Evolutionary conservation across 129 eudicot species (phyloP), one percentile per base, ranked within the genome.

Genomic region (Ambrosia artemisiifolia): DNA sequence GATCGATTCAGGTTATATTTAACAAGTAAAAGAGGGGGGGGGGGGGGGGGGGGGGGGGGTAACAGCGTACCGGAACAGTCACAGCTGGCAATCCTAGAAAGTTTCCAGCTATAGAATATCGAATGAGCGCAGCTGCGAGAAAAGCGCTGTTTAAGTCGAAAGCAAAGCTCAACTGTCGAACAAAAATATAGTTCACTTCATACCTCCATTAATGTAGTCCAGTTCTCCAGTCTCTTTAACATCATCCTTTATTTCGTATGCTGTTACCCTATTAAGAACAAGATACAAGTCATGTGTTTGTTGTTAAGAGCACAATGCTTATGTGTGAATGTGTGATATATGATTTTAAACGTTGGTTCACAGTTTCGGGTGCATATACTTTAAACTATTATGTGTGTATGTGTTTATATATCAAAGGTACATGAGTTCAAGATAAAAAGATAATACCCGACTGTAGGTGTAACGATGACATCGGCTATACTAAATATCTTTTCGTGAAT

Each of bases 121-220:
- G 85, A 30, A 91, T 90, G 13, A 95, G 83, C 70, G 97, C 91
- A 80, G 96, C 97, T 95, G 85, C 44, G 55, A 72, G 53, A 71
- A 47, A 59, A 60, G 30, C 10, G 24, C 33, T 13, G 8, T 5
- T 24, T 19, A 59, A 35, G 28, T 57, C 4, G 30, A 67, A 49
- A 67, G 7, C 47, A 49, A 67, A 40, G 11, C 6, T 40, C 44
- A 40, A 40, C 44, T 7, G 24, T n/a, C 11, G 6, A 24, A 28
- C 24, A 36, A 10, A 5, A 10, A 57, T 11, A 33, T 61, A 40
- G 34, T 14, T 13, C 4, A 3, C 7, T 35, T 35, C 10, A 43
- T 84, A 91, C 99, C 99, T 80, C 94, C 99, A 78, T 90, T 95
- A 65, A 91, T 85, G 50, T 95, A 95, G 82, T 95, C 99, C 17